Base-by-base conservation (phyloP, 352 stramenopile species). In the Thraustotheca clavata region DNA sequence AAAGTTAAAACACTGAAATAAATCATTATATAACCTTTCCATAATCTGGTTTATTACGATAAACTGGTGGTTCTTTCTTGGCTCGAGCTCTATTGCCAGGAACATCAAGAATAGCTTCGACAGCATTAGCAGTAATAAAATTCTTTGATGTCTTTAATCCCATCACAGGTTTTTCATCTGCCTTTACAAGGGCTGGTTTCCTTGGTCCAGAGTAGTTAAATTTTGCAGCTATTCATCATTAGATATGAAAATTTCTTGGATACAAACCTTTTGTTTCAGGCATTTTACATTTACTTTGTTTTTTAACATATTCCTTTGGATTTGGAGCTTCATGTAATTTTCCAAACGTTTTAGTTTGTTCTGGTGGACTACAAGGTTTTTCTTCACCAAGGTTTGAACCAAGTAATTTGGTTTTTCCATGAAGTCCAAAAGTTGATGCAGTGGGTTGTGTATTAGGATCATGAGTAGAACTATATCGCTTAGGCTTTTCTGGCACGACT, bases 91-190 rank as follows among this genome's bases (percentile, higher is more conserved):
- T 78, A 47, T 79, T 79, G 14, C 76, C 79, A 0, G 84, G 81
- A 43, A 90, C 74, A 35, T 87, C 68, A 11, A 96, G 73, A 59
- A 98, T 98, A 1, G 77, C 82, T 71, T 98, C 89, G 2, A 97
- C 84, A 8, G 93, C 91, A 77, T 98, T 98, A 3, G 88, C 82
- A 18, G 86, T 94, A 33, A 98, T 73, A 60, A 91, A 98, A 61
- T 98, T 97, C 72, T 97, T 98, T 52, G 78, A 79, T 0, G 88
- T 95, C 46, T 91, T 94, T 43, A 97, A 73, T 0, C 91, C 93
- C 76, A 96, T 89, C 46, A 97, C 88, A 1, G 93, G 90, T 59
- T 89, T 94, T 32, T 98, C 91, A 35, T 94, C 75, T 12, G 76
- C 74, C 40, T 77, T 86, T 31, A 96, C 91, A 14, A 97, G 74